phyloP scores from a whole-genome alignment of 1,284 basidiomycete species.

The Melampsora larici-populina region DNA sequence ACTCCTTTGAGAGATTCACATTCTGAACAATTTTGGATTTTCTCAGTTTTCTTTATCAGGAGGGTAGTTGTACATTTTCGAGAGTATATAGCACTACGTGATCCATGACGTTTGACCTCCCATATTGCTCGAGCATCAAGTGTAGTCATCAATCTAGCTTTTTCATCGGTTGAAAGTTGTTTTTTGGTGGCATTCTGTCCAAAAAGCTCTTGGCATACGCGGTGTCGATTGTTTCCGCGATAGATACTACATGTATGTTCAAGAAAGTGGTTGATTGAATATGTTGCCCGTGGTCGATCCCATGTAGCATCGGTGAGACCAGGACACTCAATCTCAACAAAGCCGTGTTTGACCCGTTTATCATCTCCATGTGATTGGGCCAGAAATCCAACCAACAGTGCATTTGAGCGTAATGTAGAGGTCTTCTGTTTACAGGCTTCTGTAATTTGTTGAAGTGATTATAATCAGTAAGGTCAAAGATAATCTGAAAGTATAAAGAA shows the following conservation, averaged over 20 bases:
- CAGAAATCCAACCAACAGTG: no score
- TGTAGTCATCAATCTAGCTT: neutral
- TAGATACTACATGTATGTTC: conserved; percentile 3
- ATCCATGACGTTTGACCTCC: conserved; percentile 6
- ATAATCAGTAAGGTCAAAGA: no score
- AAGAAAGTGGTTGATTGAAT: neutral
- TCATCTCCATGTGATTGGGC: no score
- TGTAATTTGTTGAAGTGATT: no score
- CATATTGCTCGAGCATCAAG: conserved; percentile 16
- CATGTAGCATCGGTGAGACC: conserved; percentile 17
- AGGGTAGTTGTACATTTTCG: neutral
- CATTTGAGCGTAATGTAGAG: no score
- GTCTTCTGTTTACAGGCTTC: no score
- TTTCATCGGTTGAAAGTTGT: neutral
- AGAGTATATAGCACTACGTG: neutral
- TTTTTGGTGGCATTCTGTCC: conserved; percentile 8
- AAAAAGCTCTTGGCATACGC: conserved; percentile 14
- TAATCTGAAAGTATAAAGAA: no score
- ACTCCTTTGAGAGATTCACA: conserved; percentile 7
- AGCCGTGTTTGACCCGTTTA: no score
- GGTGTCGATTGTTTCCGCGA: neutral
- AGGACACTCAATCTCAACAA: neutral
- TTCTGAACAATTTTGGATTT: neutral
- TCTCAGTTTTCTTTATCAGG: neutral
- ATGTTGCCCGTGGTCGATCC: conserved; percentile 2